These are phyloP conservation scores for Dionaea muscipula DNA, from an alignment of 179 eudicot species.

Conservation along the genomic window DNA sequence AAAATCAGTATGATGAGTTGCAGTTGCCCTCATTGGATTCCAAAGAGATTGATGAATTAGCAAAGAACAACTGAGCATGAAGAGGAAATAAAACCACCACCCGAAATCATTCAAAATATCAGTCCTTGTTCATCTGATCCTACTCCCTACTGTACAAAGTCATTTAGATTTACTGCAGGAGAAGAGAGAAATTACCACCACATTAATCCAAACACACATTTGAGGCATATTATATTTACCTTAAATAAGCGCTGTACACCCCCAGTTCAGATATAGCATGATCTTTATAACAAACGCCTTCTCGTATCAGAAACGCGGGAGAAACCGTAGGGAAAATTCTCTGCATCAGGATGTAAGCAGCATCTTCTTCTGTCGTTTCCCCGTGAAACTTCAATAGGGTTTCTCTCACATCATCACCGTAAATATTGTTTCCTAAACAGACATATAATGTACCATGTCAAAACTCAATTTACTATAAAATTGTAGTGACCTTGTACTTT, in stretches of 20 bases:
- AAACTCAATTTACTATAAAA: not conserved
- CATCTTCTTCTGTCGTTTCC: conserved; percentile 55
- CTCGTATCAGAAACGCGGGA: conserved; percentile 56
- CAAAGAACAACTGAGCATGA: no score
- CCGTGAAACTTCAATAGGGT: conserved; percentile 45
- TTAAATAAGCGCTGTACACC: conserved; percentile 66
- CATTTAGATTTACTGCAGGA: no score
- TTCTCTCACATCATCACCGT: conserved; percentile 68
- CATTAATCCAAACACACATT: no score
- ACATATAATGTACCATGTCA: conserved; percentile 4
- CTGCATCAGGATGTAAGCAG: conserved; percentile 96
- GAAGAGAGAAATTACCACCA: no score
- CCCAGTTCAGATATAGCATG: conserved; percentile 83
- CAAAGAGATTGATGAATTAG: no score
- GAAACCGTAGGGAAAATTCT: conserved; percentile 68
- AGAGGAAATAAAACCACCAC: no score
- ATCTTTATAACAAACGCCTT: conserved; percentile 62
- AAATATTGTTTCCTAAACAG: conserved; percentile 71
- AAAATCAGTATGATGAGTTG: no score
- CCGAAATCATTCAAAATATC: no score
- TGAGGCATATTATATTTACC: conserved; percentile 28
- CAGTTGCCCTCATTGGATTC: no score
- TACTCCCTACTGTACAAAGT: no score
- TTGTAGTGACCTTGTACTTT: not conserved
- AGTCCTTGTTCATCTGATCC: no score